phyloP scores from a whole-genome alignment of 75 land plant species.

The Picea glauca region DNA sequence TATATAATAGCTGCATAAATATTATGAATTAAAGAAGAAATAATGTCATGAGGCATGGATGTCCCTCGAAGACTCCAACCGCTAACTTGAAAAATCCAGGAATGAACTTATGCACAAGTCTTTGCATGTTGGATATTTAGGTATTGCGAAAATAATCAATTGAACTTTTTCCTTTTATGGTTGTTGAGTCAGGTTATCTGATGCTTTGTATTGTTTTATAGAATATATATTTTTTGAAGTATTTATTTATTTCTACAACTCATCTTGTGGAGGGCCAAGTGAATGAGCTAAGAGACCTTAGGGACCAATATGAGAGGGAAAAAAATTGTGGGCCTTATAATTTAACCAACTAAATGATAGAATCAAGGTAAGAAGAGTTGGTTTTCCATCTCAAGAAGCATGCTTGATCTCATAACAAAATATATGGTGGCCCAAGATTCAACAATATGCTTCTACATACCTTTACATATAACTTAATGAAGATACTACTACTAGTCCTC shows the following conservation, averaged over 20 bases:
- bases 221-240: neutral
- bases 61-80: conserved; percentile 57
- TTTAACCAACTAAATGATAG: conserved; percentile 38
- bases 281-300: conserved; percentile 31
- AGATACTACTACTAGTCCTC: too few species aligned
- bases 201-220: neutral
- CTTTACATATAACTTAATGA: too few species aligned
- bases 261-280: conserved; percentile 89
- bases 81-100: conserved; percentile 44
- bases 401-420: too few species aligned
- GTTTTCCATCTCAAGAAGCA: too few species aligned
- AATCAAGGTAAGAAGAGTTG: conserved; percentile 44
- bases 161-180: neutral
- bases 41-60: conserved; percentile 82
- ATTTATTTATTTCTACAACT: conserved; percentile 36
- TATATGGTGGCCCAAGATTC: too few species aligned
- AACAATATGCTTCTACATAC: too few species aligned
- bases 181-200: neutral
- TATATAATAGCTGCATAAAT: conserved; percentile 35
- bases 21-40: conserved; percentile 61
- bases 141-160: conserved; percentile 26
- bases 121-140: conserved; percentile 85
- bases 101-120: conserved; percentile 88
- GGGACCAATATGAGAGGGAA: conserved; percentile 33
- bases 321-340: conserved; percentile 59